Percentiles rank a stretch among this genome's conserved stretches.
These are phyloP conservation scores for Boletales sp. DNA, from an alignment of 768 basidiomycete species.

Conservation along the genomic window DNA sequence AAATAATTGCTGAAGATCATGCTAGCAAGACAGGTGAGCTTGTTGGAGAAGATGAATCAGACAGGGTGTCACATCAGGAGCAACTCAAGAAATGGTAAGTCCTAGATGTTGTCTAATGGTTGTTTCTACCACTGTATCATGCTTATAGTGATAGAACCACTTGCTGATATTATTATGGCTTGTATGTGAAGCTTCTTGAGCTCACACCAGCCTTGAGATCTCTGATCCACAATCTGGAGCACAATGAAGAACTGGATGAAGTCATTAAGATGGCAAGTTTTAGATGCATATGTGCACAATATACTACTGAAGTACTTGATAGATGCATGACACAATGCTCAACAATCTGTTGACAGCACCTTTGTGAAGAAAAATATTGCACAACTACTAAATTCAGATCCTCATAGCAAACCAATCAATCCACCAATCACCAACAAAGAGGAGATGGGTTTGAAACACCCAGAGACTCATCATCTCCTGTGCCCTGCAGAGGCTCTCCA, in stretches of 20 bases:
- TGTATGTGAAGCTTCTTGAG: not conserved
- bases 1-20: not conserved
- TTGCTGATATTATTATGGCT: not conserved
- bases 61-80: not conserved
- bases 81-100: not conserved
- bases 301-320: not conserved
- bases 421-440: not conserved
- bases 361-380: not conserved
- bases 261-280: not conserved
- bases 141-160: not conserved
- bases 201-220: not conserved
- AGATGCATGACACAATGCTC: not conserved
- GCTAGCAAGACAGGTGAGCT: not conserved
- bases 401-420: not conserved
- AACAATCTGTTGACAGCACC: not conserved
- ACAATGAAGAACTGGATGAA: not conserved
- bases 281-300: not conserved
- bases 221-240: not conserved
- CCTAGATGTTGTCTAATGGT: not conserved
- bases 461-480: not conserved
- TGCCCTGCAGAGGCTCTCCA: not conserved
- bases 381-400: not conserved
- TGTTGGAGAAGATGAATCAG: not conserved
- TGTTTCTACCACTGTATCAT: not conserved
- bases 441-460: not conserved